A percentile compares a stretch with the other conserved stretches of the same genome.
Conservation (phyloP, 140 eudicot species). For the Flaveria floridana region DNA sequence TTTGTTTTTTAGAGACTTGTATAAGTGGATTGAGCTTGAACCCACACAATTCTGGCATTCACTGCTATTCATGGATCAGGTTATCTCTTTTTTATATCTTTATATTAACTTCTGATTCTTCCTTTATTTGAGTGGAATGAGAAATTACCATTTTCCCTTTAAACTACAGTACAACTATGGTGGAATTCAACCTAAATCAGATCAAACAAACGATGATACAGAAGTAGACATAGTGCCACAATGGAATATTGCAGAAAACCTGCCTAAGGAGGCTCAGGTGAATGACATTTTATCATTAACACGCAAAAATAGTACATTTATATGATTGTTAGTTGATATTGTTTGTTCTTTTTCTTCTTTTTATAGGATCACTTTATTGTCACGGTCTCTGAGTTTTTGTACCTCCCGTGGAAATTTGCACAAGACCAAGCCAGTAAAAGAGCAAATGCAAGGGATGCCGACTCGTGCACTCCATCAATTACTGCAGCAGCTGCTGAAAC, state of each 20-base stretch:
- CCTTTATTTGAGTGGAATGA: not conserved
- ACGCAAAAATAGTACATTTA: not conserved
- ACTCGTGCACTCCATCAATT: constrained; percentile 85
- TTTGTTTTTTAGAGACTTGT: constrained; percentile 58
- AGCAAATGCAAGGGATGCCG: constrained; percentile 50
- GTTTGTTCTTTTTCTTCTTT: not conserved
- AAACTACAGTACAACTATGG: constrained; percentile 80
- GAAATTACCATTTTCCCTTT: constrained; percentile 18
- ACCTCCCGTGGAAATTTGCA: constrained; percentile 80
- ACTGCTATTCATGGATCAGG: constrained; percentile 96
- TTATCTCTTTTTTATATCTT: constrained; percentile 30
- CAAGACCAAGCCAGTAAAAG: constrained; percentile 53
- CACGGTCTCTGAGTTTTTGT: constrained; percentile 74
- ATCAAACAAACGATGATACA: constrained; percentile 38
- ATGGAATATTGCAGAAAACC: constrained; percentile 84
- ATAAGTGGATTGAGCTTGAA: constrained; percentile 95
- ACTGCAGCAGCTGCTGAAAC: constrained; percentile 80
- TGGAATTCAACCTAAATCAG: constrained; percentile 69
- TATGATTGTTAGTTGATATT: constrained; percentile 18
- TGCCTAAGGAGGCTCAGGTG: constrained; percentile 79
- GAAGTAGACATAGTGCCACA: constrained; percentile 69
- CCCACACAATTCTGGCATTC: constrained; percentile 93
- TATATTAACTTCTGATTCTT: not conserved
- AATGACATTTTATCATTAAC: constrained; percentile 24
- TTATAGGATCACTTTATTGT: constrained; percentile 73